phyloP scores from a whole-genome alignment of 192 early-diverging fungal genomes.

The Pilobolus umbonatus region DNA sequence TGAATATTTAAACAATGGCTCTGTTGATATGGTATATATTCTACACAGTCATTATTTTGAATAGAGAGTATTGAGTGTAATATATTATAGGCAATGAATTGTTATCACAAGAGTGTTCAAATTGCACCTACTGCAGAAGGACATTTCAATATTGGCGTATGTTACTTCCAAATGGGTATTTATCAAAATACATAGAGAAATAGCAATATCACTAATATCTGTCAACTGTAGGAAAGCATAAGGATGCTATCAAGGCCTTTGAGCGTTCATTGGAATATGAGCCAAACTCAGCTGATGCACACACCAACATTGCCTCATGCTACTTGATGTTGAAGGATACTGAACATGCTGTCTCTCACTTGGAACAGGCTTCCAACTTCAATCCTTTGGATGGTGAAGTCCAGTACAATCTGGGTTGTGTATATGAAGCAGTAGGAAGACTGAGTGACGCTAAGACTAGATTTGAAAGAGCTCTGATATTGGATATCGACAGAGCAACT shows the following conservation, averaged over 20 bases:
- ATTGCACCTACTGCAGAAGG: conserved; percentile 28
- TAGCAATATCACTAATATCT: not conserved
- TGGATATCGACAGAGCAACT: conserved; percentile 51
- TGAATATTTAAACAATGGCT: conserved; percentile 26
- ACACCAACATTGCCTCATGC: conserved; percentile 66
- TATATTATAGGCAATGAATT: conserved; percentile 27
- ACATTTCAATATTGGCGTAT: conserved; percentile 35
- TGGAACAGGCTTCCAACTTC: conserved; percentile 53
- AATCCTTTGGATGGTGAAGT: conserved; percentile 65
- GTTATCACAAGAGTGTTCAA: conserved; percentile 31
- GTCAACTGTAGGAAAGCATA: conserved; percentile 27
- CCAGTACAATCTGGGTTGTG: conserved; percentile 57
- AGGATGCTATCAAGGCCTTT: conserved; percentile 56
- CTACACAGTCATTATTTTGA: not conserved
- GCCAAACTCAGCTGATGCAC: conserved; percentile 55
- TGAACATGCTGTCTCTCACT: conserved; percentile 43
- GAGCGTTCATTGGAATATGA: conserved; percentile 47
- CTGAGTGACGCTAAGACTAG: conserved; percentile 54
- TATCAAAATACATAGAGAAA: not conserved
- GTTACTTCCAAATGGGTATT: conserved; percentile 44
- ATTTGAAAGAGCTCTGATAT: conserved; percentile 44
- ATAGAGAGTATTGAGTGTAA: not conserved
- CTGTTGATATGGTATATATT: conserved; percentile 29
- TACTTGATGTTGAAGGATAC: conserved; percentile 48
- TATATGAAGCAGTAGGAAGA: conserved; percentile 54